Evolutionary conservation across 1,284 basidiomycete genomes (phyloP).

Genomic region (Tausonia pullulans): DNA sequence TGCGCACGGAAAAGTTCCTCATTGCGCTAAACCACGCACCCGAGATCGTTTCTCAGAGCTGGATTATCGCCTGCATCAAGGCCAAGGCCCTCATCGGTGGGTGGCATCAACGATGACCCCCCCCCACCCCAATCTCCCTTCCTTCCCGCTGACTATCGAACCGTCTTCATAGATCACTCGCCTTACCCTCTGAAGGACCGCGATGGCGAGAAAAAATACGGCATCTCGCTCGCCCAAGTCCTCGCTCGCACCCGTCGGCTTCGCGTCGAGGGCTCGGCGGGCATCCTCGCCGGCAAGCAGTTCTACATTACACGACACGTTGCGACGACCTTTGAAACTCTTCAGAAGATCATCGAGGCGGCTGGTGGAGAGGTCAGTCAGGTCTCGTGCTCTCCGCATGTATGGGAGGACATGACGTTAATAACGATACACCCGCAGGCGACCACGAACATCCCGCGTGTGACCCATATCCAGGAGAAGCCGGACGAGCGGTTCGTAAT

Average conservation of each 20-base stretch:
- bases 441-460: constrained; percentile 42
- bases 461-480: background rate
- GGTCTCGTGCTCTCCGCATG: background rate
- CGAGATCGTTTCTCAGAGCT: constrained; percentile 50
- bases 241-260: constrained; percentile 43
- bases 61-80: constrained; percentile 51
- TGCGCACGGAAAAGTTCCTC: constrained; percentile 72
- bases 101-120: constrained; percentile 25
- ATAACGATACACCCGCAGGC: constrained; percentile 32
- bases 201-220: constrained; percentile 50
- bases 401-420: background rate
- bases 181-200: constrained; percentile 50
- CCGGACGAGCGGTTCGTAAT: constrained; percentile 29
- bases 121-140: constrained; percentile 1
- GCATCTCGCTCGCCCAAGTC: constrained; percentile 50
- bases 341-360: constrained; percentile 53
- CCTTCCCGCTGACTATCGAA: background rate
- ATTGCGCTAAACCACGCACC: constrained; percentile 54
- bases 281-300: constrained; percentile 49
- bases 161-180: background rate
- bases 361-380: constrained; percentile 54
- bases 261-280: constrained; percentile 34
- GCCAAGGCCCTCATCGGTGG: constrained; percentile 51
- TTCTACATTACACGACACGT: constrained; percentile 61
- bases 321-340: constrained; percentile 40